A percentile compares a stretch with the other conserved stretches of the same genome.
Evolutionary conservation across 805 yeast species (phyloP).

Genomic region (Suhomyces sp.): DNA sequence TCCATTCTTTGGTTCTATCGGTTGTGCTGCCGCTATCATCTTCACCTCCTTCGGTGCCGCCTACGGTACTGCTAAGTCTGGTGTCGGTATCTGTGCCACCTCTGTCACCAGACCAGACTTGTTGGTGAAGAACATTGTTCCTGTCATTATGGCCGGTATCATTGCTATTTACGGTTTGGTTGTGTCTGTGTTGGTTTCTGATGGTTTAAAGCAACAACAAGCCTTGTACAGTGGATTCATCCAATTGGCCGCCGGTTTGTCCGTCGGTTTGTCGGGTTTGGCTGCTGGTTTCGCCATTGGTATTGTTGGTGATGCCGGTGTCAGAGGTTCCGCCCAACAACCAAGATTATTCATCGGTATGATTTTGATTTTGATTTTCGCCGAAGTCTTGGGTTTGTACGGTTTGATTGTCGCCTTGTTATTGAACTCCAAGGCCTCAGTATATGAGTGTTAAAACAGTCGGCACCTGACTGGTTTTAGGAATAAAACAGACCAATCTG

Average conservation of each 20-base stretch:
- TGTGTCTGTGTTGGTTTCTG: constrained; percentile 91
- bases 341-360: constrained; percentile 98
- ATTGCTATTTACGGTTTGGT: constrained; percentile 98
- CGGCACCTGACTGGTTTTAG: too few relatives aligned
- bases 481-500: too few relatives aligned
- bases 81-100: constrained; percentile 99
- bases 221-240: constrained; percentile 96
- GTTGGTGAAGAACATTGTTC: constrained; percentile 88
- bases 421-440: constrained; percentile 97
- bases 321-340: constrained; percentile 97
- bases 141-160: constrained; percentile 99
- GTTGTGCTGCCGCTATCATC: constrained; percentile 98
- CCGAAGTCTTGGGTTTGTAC: constrained; percentile 97
- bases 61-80: constrained; percentile 98
- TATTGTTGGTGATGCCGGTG: constrained; percentile 99
- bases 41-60: constrained; percentile 99
- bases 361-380: constrained; percentile 97
- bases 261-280: constrained; percentile 95
- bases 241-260: constrained; percentile 96
- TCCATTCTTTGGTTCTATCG: constrained; percentile 98
- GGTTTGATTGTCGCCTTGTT: constrained; percentile 98
- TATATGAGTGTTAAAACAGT: too few relatives aligned
- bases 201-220: constrained; percentile 83
- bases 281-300: constrained; percentile 99
- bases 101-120: constrained; percentile 97